These are phyloP conservation scores for Neonectria hederae DNA, from an alignment of 2,329 filamentous ascomycete genomes.

Conservation along the genomic window DNA sequence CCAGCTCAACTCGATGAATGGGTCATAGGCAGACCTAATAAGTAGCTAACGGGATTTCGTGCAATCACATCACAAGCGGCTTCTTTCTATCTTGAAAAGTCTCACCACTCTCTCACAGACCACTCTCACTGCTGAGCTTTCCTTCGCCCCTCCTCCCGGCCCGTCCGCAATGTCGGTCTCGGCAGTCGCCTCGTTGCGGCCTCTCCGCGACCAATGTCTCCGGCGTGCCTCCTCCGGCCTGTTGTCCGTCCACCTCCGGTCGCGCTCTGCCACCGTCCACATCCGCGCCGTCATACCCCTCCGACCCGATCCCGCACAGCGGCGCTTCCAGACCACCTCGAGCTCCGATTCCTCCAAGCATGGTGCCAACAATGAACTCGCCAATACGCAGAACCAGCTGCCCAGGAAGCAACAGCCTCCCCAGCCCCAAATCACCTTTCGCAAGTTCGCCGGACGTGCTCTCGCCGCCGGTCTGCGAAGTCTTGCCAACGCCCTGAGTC, in stretches of 20 bases:
- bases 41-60: neutral
- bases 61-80: slow-evolving; percentile 8
- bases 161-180: slow-evolving; percentile 46
- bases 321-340: slow-evolving; percentile 42
- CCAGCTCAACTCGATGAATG: neutral
- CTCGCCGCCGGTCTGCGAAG: slow-evolving; percentile 49
- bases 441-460: slow-evolving; percentile 42
- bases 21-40: slow-evolving; percentile 29
- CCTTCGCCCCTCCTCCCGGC: slow-evolving; percentile 4
- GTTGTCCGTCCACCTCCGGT: slow-evolving; percentile 46
- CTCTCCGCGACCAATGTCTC: slow-evolving; percentile 44
- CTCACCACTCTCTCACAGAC: neutral
- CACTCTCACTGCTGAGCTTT: slow-evolving; percentile 1
- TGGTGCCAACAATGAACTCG: slow-evolving; percentile 22
- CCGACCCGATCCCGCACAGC: slow-evolving; percentile 35
- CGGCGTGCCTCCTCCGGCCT: slow-evolving; percentile 43
- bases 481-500: slow-evolving; percentile 47
- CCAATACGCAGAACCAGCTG: slow-evolving; percentile 35
- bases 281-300: slow-evolving; percentile 45
- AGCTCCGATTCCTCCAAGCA: slow-evolving; percentile 21
- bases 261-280: slow-evolving; percentile 41
- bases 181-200: slow-evolving; percentile 48
- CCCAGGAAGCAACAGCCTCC: slow-evolving; percentile 36
- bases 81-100: slow-evolving; percentile 32
- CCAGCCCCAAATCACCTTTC: slow-evolving; percentile 45